phyloP scores from a whole-genome alignment of 139 green algal species.

The Coelastrella sp. region DNA sequence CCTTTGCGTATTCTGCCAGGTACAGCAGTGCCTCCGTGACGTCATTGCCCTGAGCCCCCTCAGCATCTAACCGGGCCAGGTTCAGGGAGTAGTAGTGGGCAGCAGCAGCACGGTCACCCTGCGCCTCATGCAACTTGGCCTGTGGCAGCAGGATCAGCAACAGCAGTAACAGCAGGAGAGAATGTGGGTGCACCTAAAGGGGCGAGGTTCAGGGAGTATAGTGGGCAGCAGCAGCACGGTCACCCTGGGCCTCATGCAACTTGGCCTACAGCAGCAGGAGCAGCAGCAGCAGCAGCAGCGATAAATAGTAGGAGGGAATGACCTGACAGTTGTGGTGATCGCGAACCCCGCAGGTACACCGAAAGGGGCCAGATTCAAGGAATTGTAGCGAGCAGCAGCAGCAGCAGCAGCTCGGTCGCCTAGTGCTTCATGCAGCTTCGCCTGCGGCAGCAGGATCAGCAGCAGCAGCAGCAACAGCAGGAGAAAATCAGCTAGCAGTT shows the following conservation, averaged over 20 bases:
- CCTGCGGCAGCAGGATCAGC: slow-evolving; percentile 57
- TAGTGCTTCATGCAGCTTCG: no score
- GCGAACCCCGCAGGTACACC: no score
- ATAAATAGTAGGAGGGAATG: no score
- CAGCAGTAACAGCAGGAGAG: not conserved
- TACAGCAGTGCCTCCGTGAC: slow-evolving; percentile 89
- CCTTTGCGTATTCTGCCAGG: slow-evolving; percentile 83
- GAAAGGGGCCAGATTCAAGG: no score
- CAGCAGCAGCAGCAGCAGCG: slow-evolving; percentile 35
- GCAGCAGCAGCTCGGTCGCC: no score
- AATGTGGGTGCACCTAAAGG: no score
- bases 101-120: slow-evolving; percentile 68
- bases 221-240: no score
- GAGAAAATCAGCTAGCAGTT: no score
- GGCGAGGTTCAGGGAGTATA: no score
- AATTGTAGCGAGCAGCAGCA: no score
- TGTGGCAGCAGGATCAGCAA: slow-evolving; percentile 49
- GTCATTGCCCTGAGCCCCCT: slow-evolving; percentile 32
- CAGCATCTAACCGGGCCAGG: slow-evolving; percentile 79
- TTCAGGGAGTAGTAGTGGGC: slow-evolving; percentile 87
- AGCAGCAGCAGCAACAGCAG: slow-evolving; percentile 34
- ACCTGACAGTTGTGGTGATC: no score
- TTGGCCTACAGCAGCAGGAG: slow-evolving; percentile 65
- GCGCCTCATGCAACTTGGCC: slow-evolving; percentile 81
- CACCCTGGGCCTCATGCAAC: slow-evolving; percentile 51